A percentile compares a stretch with the other conserved stretches of the same genome.
These are phyloP conservation scores for Neolentinus lepideus DNA, from an alignment of 1,284 basidiomycete genomes.

Conservation along the genomic window DNA sequence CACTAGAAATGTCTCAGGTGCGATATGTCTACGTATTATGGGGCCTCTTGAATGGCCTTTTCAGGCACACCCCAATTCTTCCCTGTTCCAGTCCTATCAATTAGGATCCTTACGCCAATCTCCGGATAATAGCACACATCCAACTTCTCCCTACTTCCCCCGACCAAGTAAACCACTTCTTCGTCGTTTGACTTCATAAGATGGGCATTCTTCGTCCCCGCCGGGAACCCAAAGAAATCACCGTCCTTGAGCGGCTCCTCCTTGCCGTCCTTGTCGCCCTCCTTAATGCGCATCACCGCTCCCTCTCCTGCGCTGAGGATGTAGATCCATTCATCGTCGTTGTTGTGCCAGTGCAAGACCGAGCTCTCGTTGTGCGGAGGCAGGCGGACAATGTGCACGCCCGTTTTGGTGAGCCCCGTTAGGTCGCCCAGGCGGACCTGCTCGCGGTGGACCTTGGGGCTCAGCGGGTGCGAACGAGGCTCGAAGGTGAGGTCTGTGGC, in stretches of 20 bases:
- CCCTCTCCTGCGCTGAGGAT: conserved; percentile 19
- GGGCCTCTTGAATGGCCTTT: too few relatives aligned
- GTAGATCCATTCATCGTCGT: conserved; percentile 22
- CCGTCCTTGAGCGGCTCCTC: conserved; percentile 16
- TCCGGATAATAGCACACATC: conserved; percentile 18
- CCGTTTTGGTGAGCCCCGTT: conserved; percentile 17
- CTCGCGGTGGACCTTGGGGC: conserved; percentile 11
- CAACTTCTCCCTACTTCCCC: conserved; percentile 16
- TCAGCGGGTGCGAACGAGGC: conserved; percentile 4
- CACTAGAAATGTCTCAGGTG: too few relatives aligned
- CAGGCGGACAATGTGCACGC: conserved; percentile 19
- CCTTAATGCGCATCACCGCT: conserved; percentile 6
- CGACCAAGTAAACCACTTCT: conserved; percentile 19
- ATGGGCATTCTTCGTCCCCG: conserved; percentile 12
- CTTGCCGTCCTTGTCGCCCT: conserved; percentile 11
- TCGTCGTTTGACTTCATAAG: conserved; percentile 12
- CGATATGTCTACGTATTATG: too few relatives aligned
- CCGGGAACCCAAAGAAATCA: conserved; percentile 21
- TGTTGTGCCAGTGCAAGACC: conserved; percentile 19
- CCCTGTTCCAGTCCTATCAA: too few relatives aligned
- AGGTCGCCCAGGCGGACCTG: conserved; percentile 18
- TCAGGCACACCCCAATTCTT: too few relatives aligned
- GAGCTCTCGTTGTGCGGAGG: conserved; percentile 16
- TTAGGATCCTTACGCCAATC: too few relatives aligned
- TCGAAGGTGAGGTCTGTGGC: neutral